phyloP scores from a whole-genome alignment of 1,139 yeast genomes.

The Lodderomyces elongisporus region DNA sequence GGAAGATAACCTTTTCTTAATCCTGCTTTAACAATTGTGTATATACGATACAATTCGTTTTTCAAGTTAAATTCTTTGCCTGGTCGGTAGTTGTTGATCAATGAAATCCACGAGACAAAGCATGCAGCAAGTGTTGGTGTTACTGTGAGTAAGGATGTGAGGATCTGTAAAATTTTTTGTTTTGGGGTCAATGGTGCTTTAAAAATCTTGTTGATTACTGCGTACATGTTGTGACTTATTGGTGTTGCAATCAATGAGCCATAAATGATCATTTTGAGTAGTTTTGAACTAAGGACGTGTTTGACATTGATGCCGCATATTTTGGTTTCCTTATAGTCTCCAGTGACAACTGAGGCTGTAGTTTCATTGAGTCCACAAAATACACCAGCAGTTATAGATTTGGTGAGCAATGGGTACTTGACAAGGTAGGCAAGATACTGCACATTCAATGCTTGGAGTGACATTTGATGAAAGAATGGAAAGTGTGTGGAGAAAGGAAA shows the following conservation, averaged over 20 bases:
- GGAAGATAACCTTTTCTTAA: slow-evolving; percentile 48
- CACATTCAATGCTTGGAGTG: slow-evolving; percentile 15
- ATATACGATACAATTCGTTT: slow-evolving; percentile 20
- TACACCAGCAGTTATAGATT: slow-evolving; percentile 54
- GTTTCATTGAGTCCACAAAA: slow-evolving; percentile 57
- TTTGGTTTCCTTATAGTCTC: slow-evolving; percentile 28
- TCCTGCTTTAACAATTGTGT: slow-evolving; percentile 25
- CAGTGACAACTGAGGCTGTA: slow-evolving; percentile 50
- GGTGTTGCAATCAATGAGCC: slow-evolving; percentile 74
- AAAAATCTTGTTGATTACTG: slow-evolving; percentile 34
- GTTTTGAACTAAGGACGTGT: slow-evolving; percentile 43
- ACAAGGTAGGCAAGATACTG: slow-evolving; percentile 39
- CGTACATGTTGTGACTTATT: slow-evolving; percentile 59
- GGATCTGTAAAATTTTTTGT: slow-evolving; percentile 52
- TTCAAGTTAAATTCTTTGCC: slow-evolving; percentile 8
- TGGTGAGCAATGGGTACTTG: slow-evolving; percentile 54
- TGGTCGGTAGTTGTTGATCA: slow-evolving; percentile 33
- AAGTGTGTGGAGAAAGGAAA: background rate
- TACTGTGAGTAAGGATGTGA: slow-evolving; percentile 55
- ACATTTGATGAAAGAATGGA: background rate
- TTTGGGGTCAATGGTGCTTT: slow-evolving; percentile 32
- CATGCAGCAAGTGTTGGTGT: slow-evolving; percentile 60
- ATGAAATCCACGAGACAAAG: slow-evolving; percentile 52
- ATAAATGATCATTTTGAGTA: slow-evolving; percentile 64
- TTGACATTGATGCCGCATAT: slow-evolving; percentile 18